Evolutionary conservation across 2,329 filamentous ascomycete genomes (phyloP).

Genomic region (Fusarium sp.): DNA sequence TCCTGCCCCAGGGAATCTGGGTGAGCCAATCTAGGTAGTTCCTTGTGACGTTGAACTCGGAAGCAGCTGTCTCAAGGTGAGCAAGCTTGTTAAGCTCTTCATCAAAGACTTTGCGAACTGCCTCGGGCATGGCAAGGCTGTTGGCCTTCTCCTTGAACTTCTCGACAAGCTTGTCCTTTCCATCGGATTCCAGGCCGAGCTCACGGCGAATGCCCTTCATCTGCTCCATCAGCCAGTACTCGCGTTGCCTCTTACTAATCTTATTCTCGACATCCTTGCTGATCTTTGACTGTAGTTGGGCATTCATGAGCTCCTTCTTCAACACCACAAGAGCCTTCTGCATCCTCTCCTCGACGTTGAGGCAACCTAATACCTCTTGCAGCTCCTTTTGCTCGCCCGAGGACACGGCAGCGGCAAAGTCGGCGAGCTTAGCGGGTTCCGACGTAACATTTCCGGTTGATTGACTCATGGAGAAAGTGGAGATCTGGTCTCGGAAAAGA

Average conservation of each 20-base stretch:
- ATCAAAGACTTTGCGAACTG: slow-evolving; percentile 96
- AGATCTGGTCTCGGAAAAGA: slow-evolving; percentile 96
- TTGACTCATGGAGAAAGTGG: slow-evolving; percentile 95
- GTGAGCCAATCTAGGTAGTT: slow-evolving; percentile 99
- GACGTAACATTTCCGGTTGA: slow-evolving; percentile 94
- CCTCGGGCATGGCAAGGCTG: slow-evolving; percentile 96
- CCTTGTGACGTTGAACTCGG: slow-evolving; percentile 97
- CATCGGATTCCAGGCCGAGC: slow-evolving; percentile 94
- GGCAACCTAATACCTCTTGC: slow-evolving; percentile 86
- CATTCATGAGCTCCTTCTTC: slow-evolving; percentile 99
- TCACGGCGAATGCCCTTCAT: slow-evolving; percentile 99
- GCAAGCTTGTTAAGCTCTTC: slow-evolving; percentile 98
- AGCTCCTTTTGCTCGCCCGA: slow-evolving; percentile 90
- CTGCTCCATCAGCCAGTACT: slow-evolving; percentile 99
- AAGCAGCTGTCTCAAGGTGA: slow-evolving; percentile 93
- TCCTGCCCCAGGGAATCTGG: slow-evolving; percentile 95
- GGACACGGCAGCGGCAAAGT: slow-evolving; percentile 97
- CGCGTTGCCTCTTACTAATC: slow-evolving; percentile 95
- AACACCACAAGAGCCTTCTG: slow-evolving; percentile 91
- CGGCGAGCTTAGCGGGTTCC: slow-evolving; percentile 92
- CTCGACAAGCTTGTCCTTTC: slow-evolving; percentile 97
- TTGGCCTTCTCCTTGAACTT: slow-evolving; percentile 95
- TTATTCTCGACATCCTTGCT: slow-evolving; percentile 97
- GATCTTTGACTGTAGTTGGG: slow-evolving; percentile 95
- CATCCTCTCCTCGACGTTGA: slow-evolving; percentile 92